Base-by-base conservation (phyloP, 768 basidiomycete species). In the Boletus pseudo-olivaceus region DNA sequence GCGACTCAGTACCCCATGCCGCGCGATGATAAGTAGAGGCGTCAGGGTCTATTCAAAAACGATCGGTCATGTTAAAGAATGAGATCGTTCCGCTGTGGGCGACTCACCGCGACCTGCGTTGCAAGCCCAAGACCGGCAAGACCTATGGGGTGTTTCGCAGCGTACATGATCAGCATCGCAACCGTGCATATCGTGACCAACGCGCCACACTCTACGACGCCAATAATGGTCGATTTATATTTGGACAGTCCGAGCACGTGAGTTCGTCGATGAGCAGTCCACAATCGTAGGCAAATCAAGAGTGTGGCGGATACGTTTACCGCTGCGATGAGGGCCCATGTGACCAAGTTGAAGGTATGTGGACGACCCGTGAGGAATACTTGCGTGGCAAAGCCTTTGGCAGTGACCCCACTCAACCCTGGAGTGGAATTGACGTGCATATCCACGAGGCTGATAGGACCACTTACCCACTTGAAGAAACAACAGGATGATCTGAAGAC, bases 121-220 rank as follows among this genome's bases (percentile, higher is more conserved):
- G 62, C 51, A 15, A 66, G 11, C 7, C 61, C 61, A 2, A 61
- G n/a, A 8, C 62, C 57, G 0, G 64, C 48, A 26, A 68, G 39
- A 12, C 53, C 58, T 2, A 51, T 40, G 0, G 53, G 54, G 3
- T 23, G 53, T 7, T 15, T 9, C 6, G 47, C 44, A 4, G 53
- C 41, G 5, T 56, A 57, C 34, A 66, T 7, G 10, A 60, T 32
- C 32, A 66, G 32, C 55, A 68, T 55, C 1, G 54, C 48, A 7
- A 49, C 7, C 5, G 64, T 51, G 40, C 54, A 57, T 1, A 49
- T 4, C 33, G 64, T 63, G 33, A 67, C 59, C 26, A 67, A 6
- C 0, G 54, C 58, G 19, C 65, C 64, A 9, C 61, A 68, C 38
- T 67, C 65, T 17, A 63, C 53, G 47, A 63, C 53, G 43, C 63